phyloP scores from a whole-genome alignment of 2,329 filamentous ascomycete genomes.

The Teratosphaeria destructans region DNA sequence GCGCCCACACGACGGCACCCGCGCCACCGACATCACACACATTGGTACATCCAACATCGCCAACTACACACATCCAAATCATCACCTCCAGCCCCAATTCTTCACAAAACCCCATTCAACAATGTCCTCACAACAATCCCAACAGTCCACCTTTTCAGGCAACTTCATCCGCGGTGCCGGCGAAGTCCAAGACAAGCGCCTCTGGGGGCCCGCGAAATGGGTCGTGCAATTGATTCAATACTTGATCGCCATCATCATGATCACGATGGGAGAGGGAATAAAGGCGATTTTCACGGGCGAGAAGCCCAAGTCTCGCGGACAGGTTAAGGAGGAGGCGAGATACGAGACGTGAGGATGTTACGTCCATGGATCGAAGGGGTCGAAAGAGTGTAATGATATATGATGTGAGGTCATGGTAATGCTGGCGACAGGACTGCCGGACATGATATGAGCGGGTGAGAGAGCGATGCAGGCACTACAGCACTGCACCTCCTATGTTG shows the following conservation, averaged over 20 bases:
- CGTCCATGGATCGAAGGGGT: no score
- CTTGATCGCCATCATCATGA: constrained; percentile 13
- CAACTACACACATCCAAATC: neutral
- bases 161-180: constrained; percentile 11
- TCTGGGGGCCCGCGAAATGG: constrained; percentile 13
- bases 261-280: constrained; percentile 11
- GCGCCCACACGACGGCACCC: neutral
- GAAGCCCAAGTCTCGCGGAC: neutral
- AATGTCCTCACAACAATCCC: neutral
- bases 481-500: no score
- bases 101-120: neutral
- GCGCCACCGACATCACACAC: neutral
- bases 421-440: neutral
- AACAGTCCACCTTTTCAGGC: neutral
- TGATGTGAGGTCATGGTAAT: neutral
- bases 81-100: neutral
- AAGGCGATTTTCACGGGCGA: constrained; percentile 10
- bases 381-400: neutral
- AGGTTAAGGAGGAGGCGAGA: neutral
- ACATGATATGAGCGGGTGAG: neutral
- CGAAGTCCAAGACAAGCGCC: constrained; percentile 9
- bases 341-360: neutral
- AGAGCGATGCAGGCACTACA: no score
- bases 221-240: constrained; percentile 13
- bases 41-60: neutral